These are phyloP conservation scores for Didymella segeticola DNA, from an alignment of 2,329 filamentous ascomycete species.

Conservation along the genomic window DNA sequence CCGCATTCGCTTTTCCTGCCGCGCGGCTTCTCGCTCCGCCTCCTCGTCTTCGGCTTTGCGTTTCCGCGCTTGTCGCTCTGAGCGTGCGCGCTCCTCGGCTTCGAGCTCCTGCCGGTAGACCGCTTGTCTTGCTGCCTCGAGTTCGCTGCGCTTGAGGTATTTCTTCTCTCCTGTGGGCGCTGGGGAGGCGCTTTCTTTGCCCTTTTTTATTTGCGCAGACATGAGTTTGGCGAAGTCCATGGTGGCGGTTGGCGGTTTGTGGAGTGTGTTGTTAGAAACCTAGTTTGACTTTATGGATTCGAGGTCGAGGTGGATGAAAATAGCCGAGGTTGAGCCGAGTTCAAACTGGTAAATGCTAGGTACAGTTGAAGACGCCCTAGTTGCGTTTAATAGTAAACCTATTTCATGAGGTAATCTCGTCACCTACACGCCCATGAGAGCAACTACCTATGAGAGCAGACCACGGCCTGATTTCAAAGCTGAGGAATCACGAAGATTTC, in stretches of 20 bases:
- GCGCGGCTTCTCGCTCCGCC: conserved; percentile 68
- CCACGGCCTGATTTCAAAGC: too few species aligned
- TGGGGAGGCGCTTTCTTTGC: conserved; percentile 61
- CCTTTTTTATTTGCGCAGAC: conserved; percentile 88
- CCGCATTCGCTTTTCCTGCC: conserved; percentile 81
- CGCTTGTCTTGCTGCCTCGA: conserved; percentile 81
- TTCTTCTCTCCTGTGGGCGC: conserved; percentile 59
- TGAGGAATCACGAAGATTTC: too few species aligned
- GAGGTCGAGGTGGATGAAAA: too few species aligned
- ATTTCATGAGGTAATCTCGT: too few species aligned
- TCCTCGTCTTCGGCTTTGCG: conserved; percentile 90
- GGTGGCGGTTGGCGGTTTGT: conserved; percentile 13
- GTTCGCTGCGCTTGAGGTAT: conserved; percentile 83
- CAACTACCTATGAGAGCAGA: too few species aligned
- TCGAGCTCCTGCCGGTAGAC: conserved; percentile 84
- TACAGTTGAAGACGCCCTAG: too few species aligned
- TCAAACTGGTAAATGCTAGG: too few species aligned
- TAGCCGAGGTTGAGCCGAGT: too few species aligned
- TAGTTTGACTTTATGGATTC: too few species aligned
- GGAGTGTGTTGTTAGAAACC: background rate
- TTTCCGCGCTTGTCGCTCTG: conserved; percentile 75
- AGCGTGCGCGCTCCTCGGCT: conserved; percentile 72
- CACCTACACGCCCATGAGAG: too few species aligned
- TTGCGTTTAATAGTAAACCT: too few species aligned
- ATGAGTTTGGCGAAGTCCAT: conserved; percentile 98